Evolutionary conservation across 805 yeast species (phyloP).

Genomic region (Saturnispora kantuleensis): DNA sequence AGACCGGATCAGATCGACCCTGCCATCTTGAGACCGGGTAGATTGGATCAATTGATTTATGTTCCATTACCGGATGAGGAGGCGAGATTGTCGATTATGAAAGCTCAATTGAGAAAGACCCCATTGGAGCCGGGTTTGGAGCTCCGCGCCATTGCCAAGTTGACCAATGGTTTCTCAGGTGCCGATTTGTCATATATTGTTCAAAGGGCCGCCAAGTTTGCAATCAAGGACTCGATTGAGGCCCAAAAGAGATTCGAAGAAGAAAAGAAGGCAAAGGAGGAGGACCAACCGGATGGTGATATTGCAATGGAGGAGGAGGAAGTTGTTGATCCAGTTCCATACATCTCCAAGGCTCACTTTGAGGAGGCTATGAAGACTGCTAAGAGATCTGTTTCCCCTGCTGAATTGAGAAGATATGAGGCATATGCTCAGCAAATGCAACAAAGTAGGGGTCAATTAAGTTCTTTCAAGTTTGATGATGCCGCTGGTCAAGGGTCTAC

Average conservation of each 20-base stretch:
- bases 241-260: conserved; percentile 48
- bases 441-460: conserved; percentile 90
- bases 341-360: conserved; percentile 83
- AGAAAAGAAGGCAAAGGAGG: conserved; percentile 42
- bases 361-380: conserved; percentile 99
- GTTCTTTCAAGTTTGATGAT: conserved; percentile 78
- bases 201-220: conserved; percentile 97
- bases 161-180: conserved; percentile 98
- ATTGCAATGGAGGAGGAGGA: conserved; percentile 47
- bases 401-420: conserved; percentile 97
- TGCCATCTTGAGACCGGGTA: conserved; percentile 96
- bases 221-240: conserved; percentile 95
- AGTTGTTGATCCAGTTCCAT: conserved; percentile 93
- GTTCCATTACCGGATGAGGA: conserved; percentile 96
- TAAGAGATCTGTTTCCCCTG: conserved; percentile 91
- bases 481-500: conserved; percentile 8
- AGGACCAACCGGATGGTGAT: conserved; percentile 26
- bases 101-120: conserved; percentile 95
- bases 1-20: conserved; percentile 99
- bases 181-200: conserved; percentile 96
- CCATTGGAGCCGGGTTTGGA: conserved; percentile 97
- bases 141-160: conserved; percentile 77
- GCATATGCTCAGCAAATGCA: conserved; percentile 95
- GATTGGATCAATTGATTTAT: conserved; percentile 95
- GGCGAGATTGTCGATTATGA: conserved; percentile 86